Conservation (phyloP, 2,329 filamentous ascomycete genomes). For the Penicillium sumatraense region DNA sequence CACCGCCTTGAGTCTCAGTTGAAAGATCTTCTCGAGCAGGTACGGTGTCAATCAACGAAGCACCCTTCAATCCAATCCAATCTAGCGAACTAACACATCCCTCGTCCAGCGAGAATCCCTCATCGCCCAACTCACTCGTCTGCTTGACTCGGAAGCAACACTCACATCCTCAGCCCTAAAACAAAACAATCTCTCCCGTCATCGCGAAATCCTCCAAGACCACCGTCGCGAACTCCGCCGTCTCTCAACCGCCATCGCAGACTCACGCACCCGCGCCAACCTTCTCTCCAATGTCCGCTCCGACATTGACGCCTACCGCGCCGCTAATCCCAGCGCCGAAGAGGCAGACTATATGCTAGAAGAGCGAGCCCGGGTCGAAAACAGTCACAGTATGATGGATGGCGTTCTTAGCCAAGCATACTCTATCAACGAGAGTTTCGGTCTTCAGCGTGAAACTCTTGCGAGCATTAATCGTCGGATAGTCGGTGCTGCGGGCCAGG, state of each 20-base stretch:
- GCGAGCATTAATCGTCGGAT: conserved; percentile 89
- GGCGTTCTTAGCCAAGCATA: conserved; percentile 93
- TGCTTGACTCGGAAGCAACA: conserved; percentile 89
- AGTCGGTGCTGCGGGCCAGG: conserved; percentile 83
- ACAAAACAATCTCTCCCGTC: conserved; percentile 90
- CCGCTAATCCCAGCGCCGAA: conserved; percentile 76
- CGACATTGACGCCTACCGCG: conserved; percentile 88
- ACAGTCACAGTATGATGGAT: conserved; percentile 87
- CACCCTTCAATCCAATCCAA: not conserved
- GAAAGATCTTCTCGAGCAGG: conserved; percentile 74
- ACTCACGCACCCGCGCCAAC: conserved; percentile 85
- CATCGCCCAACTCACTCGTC: conserved; percentile 79
- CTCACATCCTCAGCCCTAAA: conserved; percentile 92
- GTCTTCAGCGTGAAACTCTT: conserved; percentile 82
- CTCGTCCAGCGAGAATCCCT: conserved; percentile 79
- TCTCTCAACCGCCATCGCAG: conserved; percentile 72
- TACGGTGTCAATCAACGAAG: conserved; percentile 14
- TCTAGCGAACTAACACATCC: conserved; percentile 6
- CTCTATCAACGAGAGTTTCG: conserved; percentile 91
- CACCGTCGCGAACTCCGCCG: conserved; percentile 82
- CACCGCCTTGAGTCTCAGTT: conserved; percentile 77
- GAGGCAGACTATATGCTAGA: conserved; percentile 98
- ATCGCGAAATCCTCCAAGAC: conserved; percentile 85
- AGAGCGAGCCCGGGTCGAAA: conserved; percentile 83
- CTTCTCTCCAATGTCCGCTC: conserved; percentile 87